Evolutionary conservation across 306 rosid genomes (phyloP), one percentile per base, ranked within the genome.

Genomic region (Rosa rugosa): DNA sequence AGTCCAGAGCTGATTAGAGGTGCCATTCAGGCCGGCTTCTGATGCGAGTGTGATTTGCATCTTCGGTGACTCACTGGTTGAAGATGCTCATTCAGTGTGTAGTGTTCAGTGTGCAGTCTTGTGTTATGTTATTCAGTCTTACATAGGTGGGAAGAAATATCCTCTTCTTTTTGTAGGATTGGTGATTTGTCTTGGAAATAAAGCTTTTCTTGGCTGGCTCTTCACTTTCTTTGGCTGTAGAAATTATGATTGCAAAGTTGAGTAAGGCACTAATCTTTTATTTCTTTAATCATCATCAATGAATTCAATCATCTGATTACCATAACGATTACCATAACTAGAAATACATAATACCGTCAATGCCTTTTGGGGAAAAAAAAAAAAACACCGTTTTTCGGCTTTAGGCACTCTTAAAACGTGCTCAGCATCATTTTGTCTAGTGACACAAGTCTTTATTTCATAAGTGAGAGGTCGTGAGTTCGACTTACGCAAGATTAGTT

Each of bases 1-100:
- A 91, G 83, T 91, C 96, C 77, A 83, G 96, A 83, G 90, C 96
- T 45, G 93, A 91, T 20, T 88, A 87, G 75, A 71, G 53, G n/a
- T 22, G 34, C 27, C 67, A 59, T 76, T 63, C 5, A 25, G 3
- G 63, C 75, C 45, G 22, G 73, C 44, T 23, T 56, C 70, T 69
- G 59, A 68, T 71, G 56, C 76, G 54, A 23, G 50, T 41, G 59
- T 74, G 70, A 57, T 72, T 76, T 73, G 60, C 50, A 11, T 78
- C 77, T 42, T 34, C 3, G 41, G 69, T 50, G 71, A 18, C 70
- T 75, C 44, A 3, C 45, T 69, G 62, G 78, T 31, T 70, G 38
- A 44, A 64, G 75, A 79, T 13, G 47, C 69, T 56, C 49, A 40
- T 67, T 67, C 49, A 4, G 6, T 40, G 46, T 66, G 71, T 13